Evolutionary conservation across 2,329 filamentous ascomycete species (phyloP).

Genomic region (Alternaria sp.): DNA sequence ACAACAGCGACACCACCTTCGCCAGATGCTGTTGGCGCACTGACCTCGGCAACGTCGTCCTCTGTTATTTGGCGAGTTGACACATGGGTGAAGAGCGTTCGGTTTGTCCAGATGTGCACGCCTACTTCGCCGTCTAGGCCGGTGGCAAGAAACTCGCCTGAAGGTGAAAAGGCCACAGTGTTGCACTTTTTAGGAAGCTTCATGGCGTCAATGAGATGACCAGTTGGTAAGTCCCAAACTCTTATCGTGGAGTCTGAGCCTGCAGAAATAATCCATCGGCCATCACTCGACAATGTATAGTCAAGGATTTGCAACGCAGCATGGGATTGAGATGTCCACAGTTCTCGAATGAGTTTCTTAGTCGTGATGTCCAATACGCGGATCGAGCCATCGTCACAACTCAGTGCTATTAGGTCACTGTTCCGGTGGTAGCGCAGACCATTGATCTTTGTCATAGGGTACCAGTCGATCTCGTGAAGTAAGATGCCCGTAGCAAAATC

Average conservation of each 20-base stretch:
- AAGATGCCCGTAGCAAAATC: conserved; percentile 86
- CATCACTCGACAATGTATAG: conserved; percentile 82
- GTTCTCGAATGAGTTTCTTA: conserved; percentile 87
- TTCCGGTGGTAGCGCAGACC: conserved; percentile 80
- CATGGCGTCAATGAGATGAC: conserved; percentile 93
- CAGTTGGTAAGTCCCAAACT: conserved; percentile 95
- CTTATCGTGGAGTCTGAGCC: conserved; percentile 81
- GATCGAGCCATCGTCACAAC: conserved; percentile 87
- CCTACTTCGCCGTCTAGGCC: conserved; percentile 83
- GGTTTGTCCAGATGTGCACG: conserved; percentile 96
- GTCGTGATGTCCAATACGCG: conserved; percentile 91
- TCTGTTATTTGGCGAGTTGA: conserved; percentile 86
- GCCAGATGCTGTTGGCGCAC: conserved; percentile 78
- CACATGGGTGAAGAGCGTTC: conserved; percentile 86
- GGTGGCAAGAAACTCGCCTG: conserved; percentile 93
- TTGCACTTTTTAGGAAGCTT: conserved; percentile 80
- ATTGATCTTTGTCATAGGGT: conserved; percentile 76
- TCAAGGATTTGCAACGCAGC: conserved; percentile 49
- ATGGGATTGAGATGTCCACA: conserved; percentile 72
- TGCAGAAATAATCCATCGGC: conserved; percentile 90
- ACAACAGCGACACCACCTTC: conserved; percentile 80
- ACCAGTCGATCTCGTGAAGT: conserved; percentile 83
- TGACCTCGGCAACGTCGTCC: conserved; percentile 71
- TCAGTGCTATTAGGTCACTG: conserved; percentile 86
- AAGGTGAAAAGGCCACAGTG: conserved; percentile 84